A percentile compares a stretch with the other conserved stretches of the same genome.
phyloP scores from a whole-genome alignment of 2,329 filamentous ascomycete genomes.

The Stachybotrys chlorohalonatus region DNA sequence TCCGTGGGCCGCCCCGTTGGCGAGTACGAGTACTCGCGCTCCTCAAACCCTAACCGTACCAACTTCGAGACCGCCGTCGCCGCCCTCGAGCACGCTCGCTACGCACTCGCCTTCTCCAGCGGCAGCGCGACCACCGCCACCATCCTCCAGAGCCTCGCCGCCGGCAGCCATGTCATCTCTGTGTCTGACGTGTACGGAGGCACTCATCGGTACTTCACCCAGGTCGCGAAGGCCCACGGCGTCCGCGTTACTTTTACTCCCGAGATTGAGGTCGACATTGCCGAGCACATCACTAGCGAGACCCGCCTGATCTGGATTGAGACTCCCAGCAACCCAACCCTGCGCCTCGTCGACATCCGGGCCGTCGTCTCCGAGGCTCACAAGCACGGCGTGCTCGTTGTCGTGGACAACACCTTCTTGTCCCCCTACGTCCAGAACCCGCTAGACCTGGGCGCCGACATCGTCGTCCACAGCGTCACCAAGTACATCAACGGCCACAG shows the following conservation, averaged over 20 bases:
- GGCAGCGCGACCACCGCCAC: constrained; percentile 90
- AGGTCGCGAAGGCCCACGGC: constrained; percentile 89
- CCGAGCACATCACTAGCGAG: constrained; percentile 72
- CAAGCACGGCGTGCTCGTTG: constrained; percentile 79
- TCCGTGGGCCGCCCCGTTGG: constrained; percentile 82
- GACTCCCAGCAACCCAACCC: constrained; percentile 86
- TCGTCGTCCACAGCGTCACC: constrained; percentile 93
- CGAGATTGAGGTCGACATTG: constrained; percentile 81
- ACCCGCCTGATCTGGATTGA: constrained; percentile 97
- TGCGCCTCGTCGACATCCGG: constrained; percentile 86
- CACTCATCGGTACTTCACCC: constrained; percentile 97
- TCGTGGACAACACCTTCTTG: constrained; percentile 99
- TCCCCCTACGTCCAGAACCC: constrained; percentile 96
- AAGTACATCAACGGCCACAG: constrained; percentile 99
- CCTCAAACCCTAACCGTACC: constrained; percentile 86
- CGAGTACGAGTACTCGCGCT: constrained; percentile 85
- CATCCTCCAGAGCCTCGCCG: constrained; percentile 84
- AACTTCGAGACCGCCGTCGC: constrained; percentile 92
- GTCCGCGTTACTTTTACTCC: constrained; percentile 92
- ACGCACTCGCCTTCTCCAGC: constrained; percentile 89
- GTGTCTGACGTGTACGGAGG: constrained; percentile 97
- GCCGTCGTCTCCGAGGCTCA: constrained; percentile 78
- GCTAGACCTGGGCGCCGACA: constrained; percentile 87
- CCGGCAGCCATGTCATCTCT: constrained; percentile 88
- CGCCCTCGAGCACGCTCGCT: constrained; percentile 82